Conservation (phyloP, 176 grass and related monocot genomes). For the Tillandsia leiboldiana region DNA sequence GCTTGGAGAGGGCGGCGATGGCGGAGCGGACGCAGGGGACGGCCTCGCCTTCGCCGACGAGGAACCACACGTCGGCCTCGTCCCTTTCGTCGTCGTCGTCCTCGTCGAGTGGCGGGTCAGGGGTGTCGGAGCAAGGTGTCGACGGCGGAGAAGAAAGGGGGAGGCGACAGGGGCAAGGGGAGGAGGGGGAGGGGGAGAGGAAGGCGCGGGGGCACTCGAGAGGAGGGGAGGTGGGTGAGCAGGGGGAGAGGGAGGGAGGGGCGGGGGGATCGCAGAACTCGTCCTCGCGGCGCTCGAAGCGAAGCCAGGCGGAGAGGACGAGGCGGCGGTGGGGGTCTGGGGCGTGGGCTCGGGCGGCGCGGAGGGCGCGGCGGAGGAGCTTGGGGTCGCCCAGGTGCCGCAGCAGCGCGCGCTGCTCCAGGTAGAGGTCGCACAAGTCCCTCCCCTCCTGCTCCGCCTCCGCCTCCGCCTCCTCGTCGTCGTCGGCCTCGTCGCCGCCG, state of each 20-base stretch:
- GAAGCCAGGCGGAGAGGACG: constrained; percentile 85
- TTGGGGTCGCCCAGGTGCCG: constrained; percentile 41
- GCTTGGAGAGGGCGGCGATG: constrained; percentile 71
- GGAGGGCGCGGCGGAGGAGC: constrained; percentile 57
- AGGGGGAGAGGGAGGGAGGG: constrained; percentile 42
- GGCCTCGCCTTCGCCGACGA: constrained; percentile 61
- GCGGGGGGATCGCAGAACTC: constrained; percentile 41
- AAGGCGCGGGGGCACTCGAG: constrained; percentile 82
- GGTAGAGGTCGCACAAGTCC: constrained; percentile 63
- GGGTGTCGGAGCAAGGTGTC: constrained; percentile 9
- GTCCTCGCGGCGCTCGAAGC: constrained; percentile 81
- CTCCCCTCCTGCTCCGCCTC: too few relatives aligned
- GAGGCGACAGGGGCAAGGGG: constrained; percentile 52
- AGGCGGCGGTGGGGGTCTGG: constrained; percentile 63
- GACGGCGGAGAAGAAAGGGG: constrained; percentile 16
- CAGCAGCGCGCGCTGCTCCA: constrained; percentile 81
- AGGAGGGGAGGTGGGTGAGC: constrained; percentile 49
- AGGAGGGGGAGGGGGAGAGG: constrained; percentile 30
- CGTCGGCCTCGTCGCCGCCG: background rate
- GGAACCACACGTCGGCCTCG: constrained; percentile 74
- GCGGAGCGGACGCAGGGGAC: constrained; percentile 68
- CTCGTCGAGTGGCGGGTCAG: background rate
- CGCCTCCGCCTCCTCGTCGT: too few relatives aligned
- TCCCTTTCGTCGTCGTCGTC: constrained; percentile 24
- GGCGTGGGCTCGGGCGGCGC: constrained; percentile 61